A percentile compares a stretch with the other conserved stretches of the same genome.
phyloP scores from a whole-genome alignment of 495 filamentous ascomycete genomes.

The Eremomyces bilateralis region DNA sequence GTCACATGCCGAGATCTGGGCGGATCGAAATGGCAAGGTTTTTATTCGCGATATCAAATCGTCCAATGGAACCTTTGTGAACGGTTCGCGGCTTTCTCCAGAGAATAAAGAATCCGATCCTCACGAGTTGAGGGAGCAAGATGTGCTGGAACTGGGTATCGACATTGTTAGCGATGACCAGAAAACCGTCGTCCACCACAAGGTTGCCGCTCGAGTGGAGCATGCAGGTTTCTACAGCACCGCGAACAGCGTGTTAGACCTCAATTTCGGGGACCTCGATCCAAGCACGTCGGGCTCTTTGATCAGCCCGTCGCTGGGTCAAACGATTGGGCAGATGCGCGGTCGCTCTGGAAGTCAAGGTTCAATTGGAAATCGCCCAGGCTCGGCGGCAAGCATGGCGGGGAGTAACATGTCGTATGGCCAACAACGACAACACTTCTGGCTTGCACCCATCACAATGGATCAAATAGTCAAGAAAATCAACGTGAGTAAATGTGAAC shows the following conservation, averaged over 20 bases:
- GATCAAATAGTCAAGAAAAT: slow-evolving; percentile 90
- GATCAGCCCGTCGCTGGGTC: slow-evolving; percentile 36
- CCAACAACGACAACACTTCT: slow-evolving; percentile 53
- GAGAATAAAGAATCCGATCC: slow-evolving; percentile 93
- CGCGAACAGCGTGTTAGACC: slow-evolving; percentile 51
- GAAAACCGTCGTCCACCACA: slow-evolving; percentile 94
- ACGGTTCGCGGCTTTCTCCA: slow-evolving; percentile 67
- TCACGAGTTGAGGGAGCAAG: slow-evolving; percentile 68
- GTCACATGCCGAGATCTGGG: slow-evolving; percentile 93
- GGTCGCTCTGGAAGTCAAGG: slow-evolving; percentile 52
- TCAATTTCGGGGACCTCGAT: slow-evolving; percentile 77
- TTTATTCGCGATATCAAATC: slow-evolving; percentile 97
- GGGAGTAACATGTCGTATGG: slow-evolving; percentile 35
- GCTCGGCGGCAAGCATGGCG: neutral
- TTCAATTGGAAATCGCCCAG: slow-evolving; percentile 22
- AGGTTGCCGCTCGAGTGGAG: slow-evolving; percentile 88
- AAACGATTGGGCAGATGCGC: slow-evolving; percentile 35
- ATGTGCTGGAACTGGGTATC: slow-evolving; percentile 83
- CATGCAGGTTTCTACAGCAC: slow-evolving; percentile 60
- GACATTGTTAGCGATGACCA: slow-evolving; percentile 98
- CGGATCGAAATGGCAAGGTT: slow-evolving; percentile 69
- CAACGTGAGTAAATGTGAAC: slow-evolving; percentile 40
- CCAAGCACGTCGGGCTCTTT: slow-evolving; percentile 44
- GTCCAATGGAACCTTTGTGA: slow-evolving; percentile 96
- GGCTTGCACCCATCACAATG: slow-evolving; percentile 72